phyloP scores from a whole-genome alignment of 345 rosid species.

The Arabidopsis thaliana region TAIR10.1 NC_003076.8:23455501-23456000 shows the following conservation, averaged over 20 bases:
- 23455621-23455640: constrained; percentile 71
- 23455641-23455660: constrained; percentile 72
- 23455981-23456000: constrained; percentile 83
- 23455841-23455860: constrained; percentile 80
- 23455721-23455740: constrained; percentile 84
- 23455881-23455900: constrained; percentile 68
- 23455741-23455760: constrained; percentile 93
- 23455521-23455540: constrained; percentile 93
- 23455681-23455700: constrained; percentile 76
- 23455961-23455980: constrained; percentile 70
- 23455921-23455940: constrained; percentile 62
- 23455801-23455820: constrained; percentile 71
- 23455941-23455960: constrained; percentile 77
- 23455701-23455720: constrained; percentile 81
- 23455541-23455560: constrained; percentile 88
- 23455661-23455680: constrained; percentile 82
- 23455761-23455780: constrained; percentile 72
- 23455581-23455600: constrained; percentile 63
- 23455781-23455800: constrained; percentile 88
- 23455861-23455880: constrained; percentile 55
- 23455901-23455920: constrained; percentile 58
- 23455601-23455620: constrained; percentile 85
- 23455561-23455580: constrained; percentile 94
- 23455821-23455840: constrained; percentile 95
- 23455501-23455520: not conserved